Conservation (phyloP, 306 rosid species). For the Malus domestica region DNA sequence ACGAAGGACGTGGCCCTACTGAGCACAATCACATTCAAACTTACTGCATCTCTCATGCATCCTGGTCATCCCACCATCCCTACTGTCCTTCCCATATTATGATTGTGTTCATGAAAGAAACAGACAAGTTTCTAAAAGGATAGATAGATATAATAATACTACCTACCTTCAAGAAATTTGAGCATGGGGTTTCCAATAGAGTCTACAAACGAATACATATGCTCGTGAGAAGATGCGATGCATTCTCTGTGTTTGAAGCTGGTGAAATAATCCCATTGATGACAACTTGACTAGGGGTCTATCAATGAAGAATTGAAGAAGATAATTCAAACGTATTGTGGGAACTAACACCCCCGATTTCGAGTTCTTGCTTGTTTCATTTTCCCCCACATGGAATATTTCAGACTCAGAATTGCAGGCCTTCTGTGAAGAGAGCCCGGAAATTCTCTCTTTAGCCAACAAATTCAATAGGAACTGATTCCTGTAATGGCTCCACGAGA, state of each 20-base stretch:
- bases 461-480: conserved; percentile 28
- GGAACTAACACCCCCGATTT: conserved; percentile 8
- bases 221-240: not conserved
- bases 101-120: not conserved
- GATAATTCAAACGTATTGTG: not conserved
- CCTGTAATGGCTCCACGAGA: conserved; percentile 32
- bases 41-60: not conserved
- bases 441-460: conserved; percentile 29
- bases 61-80: not conserved
- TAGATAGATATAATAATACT: not conserved
- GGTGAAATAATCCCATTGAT: not conserved
- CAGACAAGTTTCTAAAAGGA: not conserved
- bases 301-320: conserved; percentile 9
- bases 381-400: conserved; percentile 16
- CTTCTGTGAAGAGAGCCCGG: conserved; percentile 19
- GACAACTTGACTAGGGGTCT: not conserved
- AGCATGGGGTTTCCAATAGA: not conserved
- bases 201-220: not conserved
- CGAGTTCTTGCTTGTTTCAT: conserved; percentile 13
- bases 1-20: not conserved
- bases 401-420: not conserved
- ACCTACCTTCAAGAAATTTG: conserved; percentile 5
- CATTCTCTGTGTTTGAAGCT: conserved; percentile 2
- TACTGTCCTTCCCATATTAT: not conserved
- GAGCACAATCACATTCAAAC: not conserved